Base-by-base conservation (phyloP, 2,329 filamentous ascomycete species). In the Aspergillus intermedius region DNA sequence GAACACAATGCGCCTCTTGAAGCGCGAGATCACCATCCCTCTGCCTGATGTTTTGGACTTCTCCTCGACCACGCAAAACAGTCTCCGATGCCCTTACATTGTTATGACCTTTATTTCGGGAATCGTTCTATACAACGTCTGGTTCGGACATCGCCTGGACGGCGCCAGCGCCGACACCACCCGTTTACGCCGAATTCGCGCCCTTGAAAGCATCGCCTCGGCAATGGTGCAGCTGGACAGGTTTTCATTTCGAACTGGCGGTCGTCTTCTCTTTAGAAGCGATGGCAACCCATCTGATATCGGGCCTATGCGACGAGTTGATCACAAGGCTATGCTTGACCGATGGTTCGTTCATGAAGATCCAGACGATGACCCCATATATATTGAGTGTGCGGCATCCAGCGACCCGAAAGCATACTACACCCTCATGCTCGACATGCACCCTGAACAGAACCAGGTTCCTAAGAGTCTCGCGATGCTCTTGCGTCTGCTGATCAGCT, bases 21-120 rank as follows among this genome's bases (percentile, higher is more conserved):
- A 57, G 45, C 48, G 49, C 10, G 55, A 66, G 34, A 66, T 62
- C 7, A 58, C 55, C 1, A 60, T 67, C 37, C 63, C 60, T 19
- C 15, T 67, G 3, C 63, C 66, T n/a, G 48, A 61, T 3, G 58
- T 65, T 41, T 53, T 60, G 9, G 58, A 58, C 22, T 67, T 63
- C 49, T 55, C 53, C 6, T 42, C 53, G 3, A 60, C 59, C 49
- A 47, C 10, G 32, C 15, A 61, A 22, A 64, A 63, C 30, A 19
- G 22, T 32, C 50, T 64, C 19, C 22, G 44, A 23, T 55, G 58
- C 43, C 63, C 63, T 19, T 66, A 56, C 46, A 66, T 64, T 34
- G 35, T 62, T 8, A 57, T 66, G 53, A 49, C 54, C 7, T 58
- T 54, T 45, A 55, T 65, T 21, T 30, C 48, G 4, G 62, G 60